Evolutionary conservation across 495 filamentous ascomycete genomes (phyloP).

Genomic region (Usnea hakonensis): DNA sequence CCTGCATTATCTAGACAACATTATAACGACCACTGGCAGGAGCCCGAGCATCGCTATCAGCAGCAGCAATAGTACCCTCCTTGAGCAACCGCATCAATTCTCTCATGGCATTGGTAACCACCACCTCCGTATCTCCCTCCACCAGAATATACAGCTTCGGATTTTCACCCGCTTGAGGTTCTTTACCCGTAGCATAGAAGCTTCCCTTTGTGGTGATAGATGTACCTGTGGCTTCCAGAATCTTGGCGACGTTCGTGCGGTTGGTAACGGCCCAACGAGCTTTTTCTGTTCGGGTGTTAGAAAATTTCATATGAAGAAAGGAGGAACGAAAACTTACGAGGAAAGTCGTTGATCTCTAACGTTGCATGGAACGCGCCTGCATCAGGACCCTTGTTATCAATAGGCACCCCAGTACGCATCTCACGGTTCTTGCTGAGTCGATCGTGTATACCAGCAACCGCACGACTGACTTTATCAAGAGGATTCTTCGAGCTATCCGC

Average conservation of each 20-base stretch:
- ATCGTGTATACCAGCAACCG: constrained; percentile 77
- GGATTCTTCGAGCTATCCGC: constrained; percentile 53
- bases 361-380: constrained; percentile 96
- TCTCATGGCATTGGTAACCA: constrained; percentile 83
- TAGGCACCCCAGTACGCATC: constrained; percentile 83
- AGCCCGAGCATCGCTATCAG: constrained; percentile 71
- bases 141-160: constrained; percentile 96
- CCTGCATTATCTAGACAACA: constrained; percentile 51
- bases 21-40: constrained; percentile 83
- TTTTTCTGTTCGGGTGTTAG: constrained; percentile 54
- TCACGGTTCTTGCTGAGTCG: constrained; percentile 80
- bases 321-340: constrained; percentile 48
- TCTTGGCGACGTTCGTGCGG: constrained; percentile 96
- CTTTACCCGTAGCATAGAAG: constrained; percentile 77
- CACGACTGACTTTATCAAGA: constrained; percentile 75
- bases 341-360: constrained; percentile 98
- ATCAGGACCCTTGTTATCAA: constrained; percentile 98
- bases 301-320: constrained; percentile 22
- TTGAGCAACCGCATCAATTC: constrained; percentile 81
- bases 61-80: constrained; percentile 87
- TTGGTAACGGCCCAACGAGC: constrained; percentile 98
- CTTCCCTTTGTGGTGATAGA: constrained; percentile 96
- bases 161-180: constrained; percentile 60
- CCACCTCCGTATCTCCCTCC: constrained; percentile 90
- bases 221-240: constrained; percentile 87